These are phyloP conservation scores for Diutina pseudorugosa DNA, from an alignment of 1,139 yeast species.

Conservation along the genomic window DNA sequence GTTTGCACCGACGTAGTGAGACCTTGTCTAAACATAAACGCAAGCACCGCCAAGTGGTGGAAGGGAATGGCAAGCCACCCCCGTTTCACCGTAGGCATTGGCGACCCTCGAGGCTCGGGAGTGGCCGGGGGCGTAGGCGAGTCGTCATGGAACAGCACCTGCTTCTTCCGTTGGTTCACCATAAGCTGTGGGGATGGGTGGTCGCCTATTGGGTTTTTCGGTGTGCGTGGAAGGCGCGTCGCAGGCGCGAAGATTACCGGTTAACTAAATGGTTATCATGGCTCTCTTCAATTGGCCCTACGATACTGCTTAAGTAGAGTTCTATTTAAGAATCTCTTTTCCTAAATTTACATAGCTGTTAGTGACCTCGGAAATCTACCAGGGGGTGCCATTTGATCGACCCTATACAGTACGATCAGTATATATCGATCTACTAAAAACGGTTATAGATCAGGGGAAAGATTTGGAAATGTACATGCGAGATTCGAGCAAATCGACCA, in stretches of 20 bases:
- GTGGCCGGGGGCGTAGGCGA: neutral
- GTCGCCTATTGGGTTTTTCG: neutral
- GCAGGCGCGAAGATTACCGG: neutral
- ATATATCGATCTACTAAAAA: no score
- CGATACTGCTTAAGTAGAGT: no score
- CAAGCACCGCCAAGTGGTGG: constrained; percentile 31
- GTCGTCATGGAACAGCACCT: neutral
- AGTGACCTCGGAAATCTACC: no score
- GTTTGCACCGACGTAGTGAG: constrained; percentile 18
- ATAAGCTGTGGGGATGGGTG: neutral
- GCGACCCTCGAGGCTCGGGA: neutral
- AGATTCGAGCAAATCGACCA: no score
- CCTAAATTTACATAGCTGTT: no score
- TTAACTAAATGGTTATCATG: no score
- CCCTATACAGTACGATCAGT: no score
- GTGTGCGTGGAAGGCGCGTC: neutral
- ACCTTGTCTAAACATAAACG: constrained; percentile 22
- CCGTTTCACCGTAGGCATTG: neutral
- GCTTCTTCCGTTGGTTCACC: neutral
- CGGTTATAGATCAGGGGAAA: no score
- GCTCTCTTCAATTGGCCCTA: no score
- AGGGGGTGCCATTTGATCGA: no score
- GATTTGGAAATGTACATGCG: no score
- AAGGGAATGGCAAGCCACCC: constrained; percentile 27
- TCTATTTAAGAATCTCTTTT: no score